Evolutionary conservation across 1,284 basidiomycete species (phyloP).

Genomic region (Tremellales sp.): DNA sequence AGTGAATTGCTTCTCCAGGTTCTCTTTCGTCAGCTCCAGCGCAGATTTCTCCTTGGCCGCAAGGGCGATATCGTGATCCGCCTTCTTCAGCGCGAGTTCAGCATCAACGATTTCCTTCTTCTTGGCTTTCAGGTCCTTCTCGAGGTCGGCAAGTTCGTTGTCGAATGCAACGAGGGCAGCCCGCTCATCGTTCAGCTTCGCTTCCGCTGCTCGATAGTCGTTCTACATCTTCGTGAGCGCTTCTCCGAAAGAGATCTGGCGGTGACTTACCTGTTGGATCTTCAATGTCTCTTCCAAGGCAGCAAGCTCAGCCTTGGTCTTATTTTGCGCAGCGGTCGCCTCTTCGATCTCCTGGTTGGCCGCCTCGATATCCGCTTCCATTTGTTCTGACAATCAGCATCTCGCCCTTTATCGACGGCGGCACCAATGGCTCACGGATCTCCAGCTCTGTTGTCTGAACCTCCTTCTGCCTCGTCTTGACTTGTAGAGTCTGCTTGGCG

Average conservation of each 20-base stretch:
- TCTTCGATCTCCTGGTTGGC: constrained; percentile 61
- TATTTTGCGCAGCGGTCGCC: constrained; percentile 58
- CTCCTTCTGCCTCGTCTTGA: constrained; percentile 86
- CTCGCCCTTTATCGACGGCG: neutral
- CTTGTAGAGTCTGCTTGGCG: constrained; percentile 70
- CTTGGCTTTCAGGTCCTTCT: constrained; percentile 73
- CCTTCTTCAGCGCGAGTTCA: constrained; percentile 64
- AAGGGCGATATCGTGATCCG: constrained; percentile 55
- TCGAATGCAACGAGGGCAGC: constrained; percentile 84
- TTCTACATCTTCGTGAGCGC: constrained; percentile 48
- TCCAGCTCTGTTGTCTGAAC: constrained; percentile 83
- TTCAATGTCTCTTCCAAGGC: constrained; percentile 58
- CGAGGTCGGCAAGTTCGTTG: constrained; percentile 77
- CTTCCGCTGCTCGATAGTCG: constrained; percentile 62
- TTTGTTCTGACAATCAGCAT: constrained; percentile 61
- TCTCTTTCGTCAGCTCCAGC: constrained; percentile 55
- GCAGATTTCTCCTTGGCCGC: constrained; percentile 52
- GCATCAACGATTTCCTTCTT: constrained; percentile 68
- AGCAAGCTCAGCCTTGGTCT: constrained; percentile 49
- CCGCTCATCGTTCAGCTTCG: constrained; percentile 72
- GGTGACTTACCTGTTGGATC: constrained; percentile 55
- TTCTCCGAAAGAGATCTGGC: neutral
- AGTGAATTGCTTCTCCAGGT: constrained; percentile 72
- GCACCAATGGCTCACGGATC: constrained; percentile 57
- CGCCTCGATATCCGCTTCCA: constrained; percentile 68